Evolutionary conservation across 345 rosid genomes (phyloP).

Genomic region (Eucalyptus melliodora): DNA sequence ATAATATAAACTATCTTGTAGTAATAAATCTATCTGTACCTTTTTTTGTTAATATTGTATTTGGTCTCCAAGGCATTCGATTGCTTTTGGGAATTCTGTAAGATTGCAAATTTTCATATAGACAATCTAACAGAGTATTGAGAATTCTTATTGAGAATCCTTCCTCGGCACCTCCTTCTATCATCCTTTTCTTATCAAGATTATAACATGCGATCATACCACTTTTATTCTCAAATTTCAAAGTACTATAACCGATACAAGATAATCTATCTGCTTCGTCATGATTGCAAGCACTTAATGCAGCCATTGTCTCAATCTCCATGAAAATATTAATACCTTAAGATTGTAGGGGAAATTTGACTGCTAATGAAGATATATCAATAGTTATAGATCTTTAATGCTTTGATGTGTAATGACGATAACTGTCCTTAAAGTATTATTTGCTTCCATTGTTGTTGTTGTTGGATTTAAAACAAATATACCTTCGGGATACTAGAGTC

Average conservation of each 20-base stretch:
- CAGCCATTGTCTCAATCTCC: neutral
- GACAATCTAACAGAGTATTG: neutral
- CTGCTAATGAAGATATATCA: accelerated
- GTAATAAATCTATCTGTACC: accelerated
- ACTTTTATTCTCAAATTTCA: neutral
- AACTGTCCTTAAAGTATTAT: neutral
- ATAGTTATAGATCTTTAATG: neutral
- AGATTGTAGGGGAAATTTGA: neutral
- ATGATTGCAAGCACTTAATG: neutral
- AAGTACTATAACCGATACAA: neutral
- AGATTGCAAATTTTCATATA: neutral
- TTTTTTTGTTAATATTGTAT: neutral
- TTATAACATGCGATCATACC: neutral
- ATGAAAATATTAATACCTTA: no score
- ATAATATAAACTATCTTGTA: neutral
- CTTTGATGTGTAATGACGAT: neutral
- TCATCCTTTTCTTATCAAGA: neutral
- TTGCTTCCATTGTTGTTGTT: accelerated
- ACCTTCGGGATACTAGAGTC: accelerated
- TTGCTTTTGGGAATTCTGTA: neutral
- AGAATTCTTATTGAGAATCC: neutral
- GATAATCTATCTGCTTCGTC: no score
- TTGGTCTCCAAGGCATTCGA: neutral
- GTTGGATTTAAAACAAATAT: neutral
- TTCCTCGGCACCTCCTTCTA: neutral